Base-by-base conservation (phyloP, 169 alveolate species). In the Plasmodium ovale region DNA sequence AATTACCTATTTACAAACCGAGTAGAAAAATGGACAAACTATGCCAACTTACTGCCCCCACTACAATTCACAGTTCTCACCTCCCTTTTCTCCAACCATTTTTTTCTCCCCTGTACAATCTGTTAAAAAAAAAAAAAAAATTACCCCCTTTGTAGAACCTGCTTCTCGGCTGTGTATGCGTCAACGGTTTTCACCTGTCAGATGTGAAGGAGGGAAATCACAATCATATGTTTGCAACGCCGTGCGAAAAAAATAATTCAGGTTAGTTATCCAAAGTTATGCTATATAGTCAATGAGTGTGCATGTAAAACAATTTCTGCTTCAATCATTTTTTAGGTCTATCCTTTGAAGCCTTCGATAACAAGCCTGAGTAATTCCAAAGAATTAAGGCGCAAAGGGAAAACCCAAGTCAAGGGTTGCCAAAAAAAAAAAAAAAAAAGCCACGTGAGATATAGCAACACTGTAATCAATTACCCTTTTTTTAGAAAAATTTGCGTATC, bases 241-340 rank as follows among this genome's bases (percentile, higher is more conserved):
- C 23, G 3, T 53, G 62, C 27, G 88, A 59, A 77, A 62, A 67
- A 47, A n/a, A 77, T 56, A 77, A 60, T 35, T 77, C 88, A 25
- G 88, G 88, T 77, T 54, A 53, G 12, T 21, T 4, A 60, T 4
- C 49, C 71, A 60, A 60, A n/a, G n/a, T 27, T 1, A 6, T 1
- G 71, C 10, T 27, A 27, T 59, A 47, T 12, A 7, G 2, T 19
- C 33, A n/a, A 27, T 2, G 25, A 2, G 5, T 69, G 10, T 69
- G 23, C 62, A 44, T 69, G n/a, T 53, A n/a, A n/a, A n/a, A n/a
- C n/a, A n/a, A n/a, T n/a, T n/a, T n/a, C n/a, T n/a, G n/a, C n/a
- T n/a, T n/a, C n/a, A n/a, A n/a, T n/a, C n/a, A n/a, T 16, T 51
- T 64, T 79, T 31, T 79, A 79, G 89, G 89, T 5, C 64, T 79